Base-by-base conservation (phyloP, 352 stramenopile species). In the Phytophthora colocasiae region DNA sequence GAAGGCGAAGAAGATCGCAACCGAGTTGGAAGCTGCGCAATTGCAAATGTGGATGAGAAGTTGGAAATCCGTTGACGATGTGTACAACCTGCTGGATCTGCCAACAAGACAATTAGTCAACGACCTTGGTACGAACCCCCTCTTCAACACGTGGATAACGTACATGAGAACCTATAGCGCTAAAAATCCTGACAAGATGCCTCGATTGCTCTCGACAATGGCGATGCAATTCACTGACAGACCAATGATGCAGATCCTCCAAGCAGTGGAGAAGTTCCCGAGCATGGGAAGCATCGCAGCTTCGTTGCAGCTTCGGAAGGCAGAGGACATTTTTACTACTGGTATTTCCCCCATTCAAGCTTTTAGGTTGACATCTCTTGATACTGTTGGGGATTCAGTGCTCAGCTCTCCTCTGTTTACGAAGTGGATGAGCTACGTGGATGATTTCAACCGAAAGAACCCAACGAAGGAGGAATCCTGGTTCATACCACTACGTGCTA, bases 401-500 rank as follows among this genome's bases (percentile, higher is more conserved):
- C 19, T 49, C 19, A 26, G 14, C 19, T 17, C 17, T n/a, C 19
- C 19, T 14, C 3, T 49, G 10, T 49, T 49, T n/a, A 24, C 26
- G 17, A 31, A 22, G 10, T 49, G 43, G 43, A 11, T 49, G 43
- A 31, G 38, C 14, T 53, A 53, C 26, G 46, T 53, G 46, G 22
- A 47, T 14, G 19, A 14, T 29, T 47, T 47, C 17, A 47, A 47
- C 19, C 27, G 10, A 22, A 14, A 27, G 6, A 47, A 47, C 19
- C 41, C 41, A 24, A 47, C 17, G n/a, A 17, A 27, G n/a, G 15
- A 47, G 11, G 17, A n/a, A 22, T 47, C 41, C 17, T 47, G 41
- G 41, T 47, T 47, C 38, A 0, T 43, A 8, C 5, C 38, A 43
- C 38, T 43, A 0, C n/a, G n/a, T 22, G 4, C 14, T 2, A n/a